These are phyloP conservation scores for Backusella australiensis DNA, from an alignment of 192 early-diverging fungal genomes.

Conservation along the genomic window DNA sequence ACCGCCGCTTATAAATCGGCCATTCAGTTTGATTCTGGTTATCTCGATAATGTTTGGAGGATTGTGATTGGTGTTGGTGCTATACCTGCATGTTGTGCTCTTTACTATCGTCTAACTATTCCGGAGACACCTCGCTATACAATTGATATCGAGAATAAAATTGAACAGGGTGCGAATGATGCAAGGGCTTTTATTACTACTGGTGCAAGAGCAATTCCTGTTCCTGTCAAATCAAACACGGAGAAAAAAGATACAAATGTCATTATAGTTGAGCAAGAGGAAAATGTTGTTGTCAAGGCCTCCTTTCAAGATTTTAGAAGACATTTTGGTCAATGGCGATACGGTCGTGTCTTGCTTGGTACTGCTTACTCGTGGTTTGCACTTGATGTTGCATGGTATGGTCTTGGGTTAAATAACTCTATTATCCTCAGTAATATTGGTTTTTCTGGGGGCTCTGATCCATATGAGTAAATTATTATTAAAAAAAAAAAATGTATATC, in stretches of 20 bases:
- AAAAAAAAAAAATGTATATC: no score
- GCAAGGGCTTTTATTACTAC: constrained; percentile 39
- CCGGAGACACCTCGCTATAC: constrained; percentile 93
- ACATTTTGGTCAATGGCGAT: constrained; percentile 79
- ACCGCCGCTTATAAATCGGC: constrained; percentile 67
- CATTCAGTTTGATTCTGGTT: constrained; percentile 57
- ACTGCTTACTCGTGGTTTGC: constrained; percentile 76
- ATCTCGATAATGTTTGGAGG: constrained; percentile 93
- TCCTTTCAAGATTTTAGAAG: constrained; percentile 53
- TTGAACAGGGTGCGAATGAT: constrained; percentile 56
- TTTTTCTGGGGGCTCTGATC: constrained; percentile 44
- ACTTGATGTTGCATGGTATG: constrained; percentile 81
- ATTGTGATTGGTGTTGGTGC: constrained; percentile 82
- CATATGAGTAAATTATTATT: constrained; percentile 16
- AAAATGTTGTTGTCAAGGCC: constrained; percentile 27
- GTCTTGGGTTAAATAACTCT: constrained; percentile 78
- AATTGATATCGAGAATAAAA: constrained; percentile 67
- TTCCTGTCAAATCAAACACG: neutral
- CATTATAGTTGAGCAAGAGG: constrained; percentile 23
- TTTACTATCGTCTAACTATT: constrained; percentile 92
- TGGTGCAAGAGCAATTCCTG: constrained; percentile 7
- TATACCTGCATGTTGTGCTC: constrained; percentile 75
- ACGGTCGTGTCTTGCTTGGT: constrained; percentile 78
- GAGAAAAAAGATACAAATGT: neutral
- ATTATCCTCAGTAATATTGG: constrained; percentile 72